Evolutionary conservation across 371 early-diverging fungal genomes (phyloP), one percentile per base, ranked within the genome.

Genomic region (Amoeboaphelidium occidentale): DNA sequence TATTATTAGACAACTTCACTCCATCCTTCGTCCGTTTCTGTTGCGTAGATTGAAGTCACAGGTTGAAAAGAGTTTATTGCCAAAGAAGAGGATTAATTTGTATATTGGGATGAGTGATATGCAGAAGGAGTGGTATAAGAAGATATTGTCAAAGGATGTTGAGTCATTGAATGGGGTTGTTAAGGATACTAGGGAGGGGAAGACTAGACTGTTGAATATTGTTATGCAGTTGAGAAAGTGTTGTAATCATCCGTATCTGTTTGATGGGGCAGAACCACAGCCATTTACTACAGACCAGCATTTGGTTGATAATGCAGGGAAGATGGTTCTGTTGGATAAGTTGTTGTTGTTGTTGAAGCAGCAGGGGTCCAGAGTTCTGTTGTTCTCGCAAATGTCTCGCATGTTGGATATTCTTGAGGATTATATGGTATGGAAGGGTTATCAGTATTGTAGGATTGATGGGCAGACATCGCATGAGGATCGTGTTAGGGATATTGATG

Each of bases 201-300:
- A 82, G 57, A 87, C 83, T 2, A 78, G 94, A 25, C 70, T 98
- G 20, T 67, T 92, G 47, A 98, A 98, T 62, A 88, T 98, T 61
- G 89, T 89, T 2, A 97, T 97, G 97, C 97, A 98, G 72, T 75
- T 99, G 27, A 88, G 97, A 61, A 98, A 98, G 61, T 93, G 89
- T 46, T 84, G 92, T 54, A 98, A 98, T 59, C 98, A 99, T 61
- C 99, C 99, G 1, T 98, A 80, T 61, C 64, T 99, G 43, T 82
- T 98, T 43, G 81, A 81, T 12, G 81, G 83, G 47, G 86, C 98
- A 17, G 96, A 96, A 66, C 61, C 66, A 17, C 96, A 96, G 10
- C 97, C 97, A 3, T 97, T 75, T 58, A 94, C 96, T 1, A 94
- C 94, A 0, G 97, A 91, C 50, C 81, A 91, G 59, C 96, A 97